Conservation (phyloP, 805 yeast species). For the Candida succiphila region DNA sequence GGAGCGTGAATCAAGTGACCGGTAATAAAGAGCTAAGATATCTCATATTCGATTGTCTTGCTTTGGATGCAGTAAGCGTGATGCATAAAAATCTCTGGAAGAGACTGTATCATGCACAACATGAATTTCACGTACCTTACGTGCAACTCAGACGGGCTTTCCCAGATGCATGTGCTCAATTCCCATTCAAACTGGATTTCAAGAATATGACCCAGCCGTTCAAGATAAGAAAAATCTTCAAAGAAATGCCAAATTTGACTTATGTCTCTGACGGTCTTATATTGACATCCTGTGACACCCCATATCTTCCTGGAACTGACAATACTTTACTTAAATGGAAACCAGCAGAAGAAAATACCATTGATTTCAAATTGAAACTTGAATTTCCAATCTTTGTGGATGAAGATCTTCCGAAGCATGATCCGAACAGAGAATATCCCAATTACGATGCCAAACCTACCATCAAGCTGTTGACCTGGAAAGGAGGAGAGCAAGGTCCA, state of each 20-base stretch:
- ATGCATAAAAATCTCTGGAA: constrained; percentile 66
- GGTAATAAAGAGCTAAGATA: constrained; percentile 62
- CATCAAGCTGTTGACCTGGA: constrained; percentile 67
- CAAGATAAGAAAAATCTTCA: constrained; percentile 65
- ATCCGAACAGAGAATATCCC: constrained; percentile 60
- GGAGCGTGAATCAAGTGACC: constrained; percentile 46
- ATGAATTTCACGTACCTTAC: constrained; percentile 75
- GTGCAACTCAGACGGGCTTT: constrained; percentile 53
- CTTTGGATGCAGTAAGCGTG: constrained; percentile 66
- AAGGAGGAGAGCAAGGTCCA: constrained; percentile 37
- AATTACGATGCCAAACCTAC: constrained; percentile 78
- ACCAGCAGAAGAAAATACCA: constrained; percentile 90
- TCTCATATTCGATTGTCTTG: constrained; percentile 85
- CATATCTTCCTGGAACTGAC: constrained; percentile 87
- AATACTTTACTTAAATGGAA: constrained; percentile 87
- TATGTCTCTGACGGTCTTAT: constrained; percentile 93
- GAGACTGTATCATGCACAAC: constrained; percentile 79
- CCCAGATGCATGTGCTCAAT: constrained; percentile 65
- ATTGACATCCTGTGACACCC: constrained; percentile 83
- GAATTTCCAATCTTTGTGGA: constrained; percentile 52
- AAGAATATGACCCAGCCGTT: constrained; percentile 83
- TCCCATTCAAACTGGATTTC: constrained; percentile 80
- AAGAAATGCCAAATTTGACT: constrained; percentile 59
- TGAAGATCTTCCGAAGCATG: constrained; percentile 53
- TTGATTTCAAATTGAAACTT: constrained; percentile 71